A percentile compares a stretch with the other conserved stretches of the same genome.
Conservation (phyloP, 2,329 filamentous ascomycete species). For the Aspergillus thermomutatus region DNA sequence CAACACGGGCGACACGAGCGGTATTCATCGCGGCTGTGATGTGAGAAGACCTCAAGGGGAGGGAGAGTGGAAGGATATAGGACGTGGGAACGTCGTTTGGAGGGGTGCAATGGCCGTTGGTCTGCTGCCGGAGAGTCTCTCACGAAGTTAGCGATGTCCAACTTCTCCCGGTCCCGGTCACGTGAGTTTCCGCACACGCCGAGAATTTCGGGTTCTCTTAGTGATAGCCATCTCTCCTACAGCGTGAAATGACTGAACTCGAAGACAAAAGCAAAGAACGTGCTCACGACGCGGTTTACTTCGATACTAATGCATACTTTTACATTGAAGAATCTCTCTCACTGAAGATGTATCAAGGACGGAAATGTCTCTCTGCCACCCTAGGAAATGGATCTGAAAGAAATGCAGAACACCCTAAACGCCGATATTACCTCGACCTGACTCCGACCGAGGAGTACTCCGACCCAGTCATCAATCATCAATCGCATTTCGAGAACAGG, state of each 20-base stretch:
- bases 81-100: slow-evolving; percentile 25
- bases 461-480: not conserved
- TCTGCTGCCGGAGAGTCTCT: slow-evolving; percentile 5
- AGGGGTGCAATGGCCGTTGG: slow-evolving; percentile 16
- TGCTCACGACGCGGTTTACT: not conserved
- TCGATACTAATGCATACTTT: not conserved
- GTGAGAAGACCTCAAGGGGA: slow-evolving; percentile 22
- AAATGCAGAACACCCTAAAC: slow-evolving; percentile 14
- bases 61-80: slow-evolving; percentile 20
- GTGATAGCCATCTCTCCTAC: not conserved
- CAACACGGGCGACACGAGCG: slow-evolving; percentile 54
- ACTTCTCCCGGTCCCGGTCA: slow-evolving; percentile 26
- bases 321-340: not conserved
- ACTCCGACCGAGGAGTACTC: slow-evolving; percentile 1
- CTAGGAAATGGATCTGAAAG: slow-evolving; percentile 1
- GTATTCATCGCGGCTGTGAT: slow-evolving; percentile 49
- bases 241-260: not conserved
- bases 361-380: slow-evolving; percentile 3
- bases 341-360: not conserved
- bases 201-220: slow-evolving; percentile 18
- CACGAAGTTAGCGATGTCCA: slow-evolving; percentile 21
- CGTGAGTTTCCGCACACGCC: slow-evolving; percentile 27
- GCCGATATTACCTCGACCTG: slow-evolving; percentile 8
- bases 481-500: not conserved
- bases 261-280: not conserved